Conservation (phyloP, 2,329 filamentous ascomycete genomes). For the Fusarium sp. region DNA sequence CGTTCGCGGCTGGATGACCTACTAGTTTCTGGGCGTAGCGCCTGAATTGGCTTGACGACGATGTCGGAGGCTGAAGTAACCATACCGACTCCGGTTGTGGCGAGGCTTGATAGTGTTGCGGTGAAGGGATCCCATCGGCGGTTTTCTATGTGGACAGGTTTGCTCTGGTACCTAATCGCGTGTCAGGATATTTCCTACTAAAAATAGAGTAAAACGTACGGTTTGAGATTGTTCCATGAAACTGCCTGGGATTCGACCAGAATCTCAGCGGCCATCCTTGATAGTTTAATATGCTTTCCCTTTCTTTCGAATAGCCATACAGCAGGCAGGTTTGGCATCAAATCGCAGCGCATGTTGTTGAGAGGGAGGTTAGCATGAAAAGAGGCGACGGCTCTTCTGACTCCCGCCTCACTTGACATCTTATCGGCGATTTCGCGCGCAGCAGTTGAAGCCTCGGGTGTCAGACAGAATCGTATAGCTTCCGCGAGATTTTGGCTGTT, state of each 20-base stretch:
- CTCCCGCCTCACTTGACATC: constrained; percentile 33
- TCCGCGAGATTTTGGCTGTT: too few relatives aligned
- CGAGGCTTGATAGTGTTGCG: constrained; percentile 7
- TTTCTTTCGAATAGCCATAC: constrained; percentile 20
- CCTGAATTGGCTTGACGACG: constrained; percentile 24
- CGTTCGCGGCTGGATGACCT: background rate
- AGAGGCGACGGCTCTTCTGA: constrained; percentile 31
- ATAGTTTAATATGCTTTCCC: constrained; percentile 12
- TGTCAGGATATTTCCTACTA: background rate
- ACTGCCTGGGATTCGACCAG: constrained; percentile 13
- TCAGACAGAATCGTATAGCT: too few relatives aligned
- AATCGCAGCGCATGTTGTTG: constrained; percentile 28
- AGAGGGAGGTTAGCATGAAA: constrained; percentile 40
- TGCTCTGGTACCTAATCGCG: background rate
- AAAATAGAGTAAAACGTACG: background rate
- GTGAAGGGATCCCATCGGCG: constrained; percentile 35
- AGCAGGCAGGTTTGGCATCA: constrained; percentile 7
- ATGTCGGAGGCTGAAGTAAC: constrained; percentile 18
- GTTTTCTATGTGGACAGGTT: constrained; percentile 28
- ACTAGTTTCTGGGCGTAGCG: background rate
- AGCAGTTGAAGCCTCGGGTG: constrained; percentile 2
- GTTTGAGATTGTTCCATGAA: constrained; percentile 19
- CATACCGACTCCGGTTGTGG: constrained; percentile 15
- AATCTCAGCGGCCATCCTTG: constrained; percentile 28
- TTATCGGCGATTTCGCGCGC: constrained; percentile 10